Conservation (phyloP, 257 asterid genomes). For the Solanum sitiens region DNA sequence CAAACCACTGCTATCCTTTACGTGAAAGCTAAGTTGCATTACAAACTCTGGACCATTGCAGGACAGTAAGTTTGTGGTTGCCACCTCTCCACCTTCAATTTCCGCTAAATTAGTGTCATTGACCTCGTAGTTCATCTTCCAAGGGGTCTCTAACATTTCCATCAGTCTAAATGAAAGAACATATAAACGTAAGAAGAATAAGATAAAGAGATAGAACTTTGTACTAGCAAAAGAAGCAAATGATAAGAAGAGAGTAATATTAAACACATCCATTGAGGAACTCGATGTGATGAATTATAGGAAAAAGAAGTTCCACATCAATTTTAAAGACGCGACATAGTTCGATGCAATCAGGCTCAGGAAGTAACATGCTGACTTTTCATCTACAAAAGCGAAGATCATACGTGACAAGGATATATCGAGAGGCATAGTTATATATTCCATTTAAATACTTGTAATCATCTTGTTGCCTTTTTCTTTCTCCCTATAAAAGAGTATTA, state of each 20-base stretch:
- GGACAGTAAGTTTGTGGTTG: constrained; percentile 46
- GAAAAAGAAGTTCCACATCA: neutral
- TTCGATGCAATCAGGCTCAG: neutral
- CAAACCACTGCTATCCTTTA: constrained; percentile 1
- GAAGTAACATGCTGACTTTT: neutral
- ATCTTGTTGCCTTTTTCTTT: too few species aligned
- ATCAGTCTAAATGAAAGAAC: too few species aligned
- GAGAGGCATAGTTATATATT: too few species aligned
- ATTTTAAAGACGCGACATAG: neutral
- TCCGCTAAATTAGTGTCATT: constrained; percentile 44
- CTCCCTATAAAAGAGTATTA: too few species aligned
- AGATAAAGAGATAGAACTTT: too few species aligned
- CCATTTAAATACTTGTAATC: too few species aligned
- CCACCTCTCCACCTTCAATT: constrained; percentile 56
- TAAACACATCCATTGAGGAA: neutral
- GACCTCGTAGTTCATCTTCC: too few species aligned
- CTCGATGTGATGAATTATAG: neutral
- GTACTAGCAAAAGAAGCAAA: too few species aligned
- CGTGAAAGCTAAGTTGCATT: constrained; percentile 31
- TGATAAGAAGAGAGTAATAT: neutral
- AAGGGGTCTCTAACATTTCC: too few species aligned
- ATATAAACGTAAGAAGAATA: too few species aligned
- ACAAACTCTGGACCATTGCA: constrained; percentile 53
- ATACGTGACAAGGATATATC: too few species aligned
- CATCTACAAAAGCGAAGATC: neutral